Evolutionary conservation across 129 eudicot species (phyloP).

Genomic region (Chrysanthemum lavandulifolium): DNA sequence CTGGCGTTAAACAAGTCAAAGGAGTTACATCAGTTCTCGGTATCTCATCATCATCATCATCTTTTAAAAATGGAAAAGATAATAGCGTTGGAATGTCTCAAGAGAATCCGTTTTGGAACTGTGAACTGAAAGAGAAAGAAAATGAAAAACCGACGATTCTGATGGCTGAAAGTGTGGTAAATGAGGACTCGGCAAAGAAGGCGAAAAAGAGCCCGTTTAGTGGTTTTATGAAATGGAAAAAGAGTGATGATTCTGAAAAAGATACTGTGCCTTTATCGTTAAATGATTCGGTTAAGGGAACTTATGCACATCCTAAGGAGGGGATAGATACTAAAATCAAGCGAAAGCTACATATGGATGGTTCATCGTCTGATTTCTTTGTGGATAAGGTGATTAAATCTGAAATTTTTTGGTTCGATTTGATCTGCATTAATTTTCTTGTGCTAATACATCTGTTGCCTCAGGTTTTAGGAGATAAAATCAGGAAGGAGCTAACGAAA

Average conservation of each 20-base stretch:
- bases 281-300: constrained; percentile 43
- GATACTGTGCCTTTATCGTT: constrained; percentile 72
- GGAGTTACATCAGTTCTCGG: constrained; percentile 56
- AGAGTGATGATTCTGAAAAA: constrained; percentile 63
- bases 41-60: constrained; percentile 54
- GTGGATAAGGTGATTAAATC: constrained; percentile 57
- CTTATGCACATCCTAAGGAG: constrained; percentile 36
- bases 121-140: constrained; percentile 43
- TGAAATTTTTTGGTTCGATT: neutral
- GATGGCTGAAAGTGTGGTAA: constrained; percentile 61
- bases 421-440: neutral
- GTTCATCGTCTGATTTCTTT: constrained; percentile 63
- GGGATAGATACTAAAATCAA: constrained; percentile 55
- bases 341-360: constrained; percentile 58
- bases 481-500: constrained; percentile 63
- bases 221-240: constrained; percentile 86
- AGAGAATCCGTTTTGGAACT: constrained; percentile 88
- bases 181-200: constrained; percentile 41
- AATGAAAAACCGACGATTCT: constrained; percentile 63
- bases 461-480: constrained; percentile 71
- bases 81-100: constrained; percentile 49
- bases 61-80: constrained; percentile 41
- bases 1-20: constrained; percentile 55
- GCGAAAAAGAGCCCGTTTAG: constrained; percentile 57
- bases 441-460: constrained; percentile 9